Evolutionary conservation across 2,329 filamentous ascomycete genomes (phyloP).

Genomic region (Diaporthe citrichinensis): DNA sequence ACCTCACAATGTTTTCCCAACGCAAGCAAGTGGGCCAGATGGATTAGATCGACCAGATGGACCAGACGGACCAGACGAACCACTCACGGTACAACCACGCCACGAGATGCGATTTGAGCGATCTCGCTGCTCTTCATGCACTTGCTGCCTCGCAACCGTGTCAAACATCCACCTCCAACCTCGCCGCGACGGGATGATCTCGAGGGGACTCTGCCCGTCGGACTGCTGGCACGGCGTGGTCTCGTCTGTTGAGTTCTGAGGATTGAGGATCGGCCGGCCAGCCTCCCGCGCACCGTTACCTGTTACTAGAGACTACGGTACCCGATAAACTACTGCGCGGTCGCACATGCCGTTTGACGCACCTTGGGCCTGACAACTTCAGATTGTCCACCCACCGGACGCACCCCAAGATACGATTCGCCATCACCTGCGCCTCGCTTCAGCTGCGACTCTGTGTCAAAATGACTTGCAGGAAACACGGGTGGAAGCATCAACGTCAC

Average conservation of each 20-base stretch:
- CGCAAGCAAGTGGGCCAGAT: neutral
- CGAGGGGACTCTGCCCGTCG: slow-evolving; percentile 13
- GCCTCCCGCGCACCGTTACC: slow-evolving; percentile 14
- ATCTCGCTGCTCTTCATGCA: slow-evolving; percentile 22
- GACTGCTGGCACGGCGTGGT: neutral
- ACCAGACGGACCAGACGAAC: slow-evolving; percentile 21
- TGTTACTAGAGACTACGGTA: neutral
- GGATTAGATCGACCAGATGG: neutral
- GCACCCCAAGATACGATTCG: slow-evolving; percentile 27
- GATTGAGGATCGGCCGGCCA: slow-evolving; percentile 3
- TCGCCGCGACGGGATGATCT: slow-evolving; percentile 29
- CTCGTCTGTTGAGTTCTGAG: slow-evolving; percentile 10
- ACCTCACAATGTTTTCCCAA: neutral
- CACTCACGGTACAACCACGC: neutral
- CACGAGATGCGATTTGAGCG: slow-evolving; percentile 31
- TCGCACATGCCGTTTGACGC: slow-evolving; percentile 9
- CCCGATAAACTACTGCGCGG: neutral
- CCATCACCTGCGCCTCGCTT: slow-evolving; percentile 19
- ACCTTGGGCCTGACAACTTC: slow-evolving; percentile 26
- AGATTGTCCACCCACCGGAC: slow-evolving; percentile 13
- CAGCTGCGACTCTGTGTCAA: slow-evolving; percentile 19
- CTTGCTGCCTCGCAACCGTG: slow-evolving; percentile 32
- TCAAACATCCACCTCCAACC: slow-evolving; percentile 19
- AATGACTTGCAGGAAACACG: slow-evolving; percentile 36
- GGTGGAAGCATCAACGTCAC: slow-evolving; percentile 30